These are phyloP conservation scores for Cantharellus cinnabarinus DNA, from an alignment of 768 basidiomycete genomes.

Conservation along the genomic window DNA sequence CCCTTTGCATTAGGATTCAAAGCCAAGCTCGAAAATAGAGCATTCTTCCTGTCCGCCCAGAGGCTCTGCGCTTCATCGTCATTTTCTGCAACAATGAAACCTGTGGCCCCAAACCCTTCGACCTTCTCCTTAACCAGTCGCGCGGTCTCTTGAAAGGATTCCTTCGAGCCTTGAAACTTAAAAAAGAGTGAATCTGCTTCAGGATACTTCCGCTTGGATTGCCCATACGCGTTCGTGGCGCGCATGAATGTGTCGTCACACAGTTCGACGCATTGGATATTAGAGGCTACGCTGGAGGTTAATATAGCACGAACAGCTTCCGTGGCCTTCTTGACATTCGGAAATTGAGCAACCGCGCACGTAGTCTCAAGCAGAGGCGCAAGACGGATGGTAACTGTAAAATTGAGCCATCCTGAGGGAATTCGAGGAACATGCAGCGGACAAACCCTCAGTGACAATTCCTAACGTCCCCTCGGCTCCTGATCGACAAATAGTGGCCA, in stretches of 20 bases:
- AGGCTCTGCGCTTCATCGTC: constrained; percentile 56
- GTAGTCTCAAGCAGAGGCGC: constrained; percentile 63
- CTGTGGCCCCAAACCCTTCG: constrained; percentile 41
- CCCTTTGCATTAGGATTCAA: constrained; percentile 40
- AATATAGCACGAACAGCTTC: constrained; percentile 67
- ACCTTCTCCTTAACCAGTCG: constrained; percentile 39
- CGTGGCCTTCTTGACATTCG: constrained; percentile 54
- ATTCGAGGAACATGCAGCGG: not conserved
- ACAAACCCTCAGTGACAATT: constrained; percentile 62
- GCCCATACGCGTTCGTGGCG: constrained; percentile 48
- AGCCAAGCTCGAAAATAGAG: constrained; percentile 48
- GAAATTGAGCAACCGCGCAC: constrained; percentile 79
- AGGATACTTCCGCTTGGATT: constrained; percentile 36
- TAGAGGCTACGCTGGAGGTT: constrained; percentile 35
- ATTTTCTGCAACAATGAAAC: constrained; percentile 52
- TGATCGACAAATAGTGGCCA: not conserved
- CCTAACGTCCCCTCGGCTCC: constrained; percentile 76
- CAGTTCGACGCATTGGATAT: constrained; percentile 73
- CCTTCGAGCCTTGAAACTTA: constrained; percentile 66
- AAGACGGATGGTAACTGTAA: constrained; percentile 56
- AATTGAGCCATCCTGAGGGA: not conserved
- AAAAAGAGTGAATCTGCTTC: constrained; percentile 71
- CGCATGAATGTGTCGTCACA: constrained; percentile 66
- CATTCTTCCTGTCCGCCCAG: constrained; percentile 77
- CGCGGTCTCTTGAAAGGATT: constrained; percentile 36